Conservation (phyloP, 1,284 basidiomycete genomes). For the Microbotryomycetes sp. region DNA sequence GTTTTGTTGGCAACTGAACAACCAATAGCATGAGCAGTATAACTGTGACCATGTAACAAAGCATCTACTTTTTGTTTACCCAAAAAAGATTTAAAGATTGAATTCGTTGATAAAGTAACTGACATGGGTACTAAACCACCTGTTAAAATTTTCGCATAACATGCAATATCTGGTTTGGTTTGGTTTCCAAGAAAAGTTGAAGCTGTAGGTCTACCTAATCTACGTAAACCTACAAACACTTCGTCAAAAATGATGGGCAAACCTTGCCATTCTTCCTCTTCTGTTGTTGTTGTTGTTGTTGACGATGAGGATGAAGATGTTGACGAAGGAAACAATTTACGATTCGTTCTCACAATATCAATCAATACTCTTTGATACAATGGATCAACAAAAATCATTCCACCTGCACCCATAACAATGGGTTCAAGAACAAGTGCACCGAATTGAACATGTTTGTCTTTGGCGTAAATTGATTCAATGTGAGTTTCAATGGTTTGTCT, state of each 20-base stretch:
- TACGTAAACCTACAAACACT: constrained; percentile 86
- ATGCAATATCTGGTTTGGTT: constrained; percentile 68
- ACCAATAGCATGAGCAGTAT: constrained; percentile 85
- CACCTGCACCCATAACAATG: constrained; percentile 87
- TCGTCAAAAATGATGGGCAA: constrained; percentile 94
- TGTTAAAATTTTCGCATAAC: constrained; percentile 89
- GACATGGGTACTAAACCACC: constrained; percentile 86
- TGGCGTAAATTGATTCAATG: constrained; percentile 6
- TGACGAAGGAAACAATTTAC: constrained; percentile 45
- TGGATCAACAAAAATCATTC: constrained; percentile 96
- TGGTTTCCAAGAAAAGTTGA: constrained; percentile 59
- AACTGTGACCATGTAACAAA: constrained; percentile 88
- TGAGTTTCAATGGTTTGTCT: constrained; percentile 51
- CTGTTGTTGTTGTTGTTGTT: constrained; percentile 4
- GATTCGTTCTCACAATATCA: constrained; percentile 62
- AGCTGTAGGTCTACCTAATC: constrained; percentile 67
- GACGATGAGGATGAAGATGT: not conserved
- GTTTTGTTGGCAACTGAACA: constrained; percentile 85
- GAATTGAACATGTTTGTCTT: constrained; percentile 45
- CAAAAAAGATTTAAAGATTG: constrained; percentile 74
- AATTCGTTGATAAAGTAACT: constrained; percentile 70
- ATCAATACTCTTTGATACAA: constrained; percentile 86
- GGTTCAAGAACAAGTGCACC: constrained; percentile 84
- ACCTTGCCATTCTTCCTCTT: constrained; percentile 53
- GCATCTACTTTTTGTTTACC: constrained; percentile 73